phyloP scores from a whole-genome alignment of 2,329 filamentous ascomycete species.

The Dothideomycetes sp. region DNA sequence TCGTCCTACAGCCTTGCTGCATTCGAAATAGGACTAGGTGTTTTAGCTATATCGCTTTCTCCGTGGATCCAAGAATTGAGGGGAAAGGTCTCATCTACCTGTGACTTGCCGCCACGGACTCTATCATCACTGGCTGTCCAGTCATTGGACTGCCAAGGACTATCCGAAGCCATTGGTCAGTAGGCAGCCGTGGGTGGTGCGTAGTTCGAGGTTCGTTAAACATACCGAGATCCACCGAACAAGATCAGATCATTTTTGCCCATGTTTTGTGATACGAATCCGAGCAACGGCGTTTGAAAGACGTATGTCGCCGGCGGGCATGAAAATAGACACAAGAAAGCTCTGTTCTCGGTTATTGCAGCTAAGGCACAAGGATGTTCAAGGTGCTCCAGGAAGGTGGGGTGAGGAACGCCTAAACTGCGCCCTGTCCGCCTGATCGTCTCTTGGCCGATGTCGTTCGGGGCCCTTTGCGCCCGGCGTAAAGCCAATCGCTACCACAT shows the following conservation, averaged over 20 bases:
- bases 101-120: constrained; percentile 63
- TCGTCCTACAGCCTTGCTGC: constrained; percentile 28
- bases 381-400: not conserved
- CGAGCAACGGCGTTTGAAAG: too few species aligned
- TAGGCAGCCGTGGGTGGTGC: not conserved
- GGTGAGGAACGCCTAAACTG: not conserved
- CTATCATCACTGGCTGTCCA: constrained; percentile 66
- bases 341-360: not conserved
- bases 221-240: constrained; percentile 23
- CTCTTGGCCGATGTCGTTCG: not conserved
- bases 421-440: not conserved
- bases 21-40: constrained; percentile 37
- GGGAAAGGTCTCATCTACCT: constrained; percentile 25
- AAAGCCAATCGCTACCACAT: too few species aligned
- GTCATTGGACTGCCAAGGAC: constrained; percentile 46
- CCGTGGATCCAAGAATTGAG: not conserved
- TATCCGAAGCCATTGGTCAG: constrained; percentile 19
- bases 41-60: not conserved
- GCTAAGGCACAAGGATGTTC: not conserved
- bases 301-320: not conserved
- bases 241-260: constrained; percentile 10
- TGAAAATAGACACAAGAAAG: not conserved
- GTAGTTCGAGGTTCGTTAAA: constrained; percentile 3
- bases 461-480: too few species aligned
- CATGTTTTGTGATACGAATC: too few species aligned